phyloP scores from a whole-genome alignment of 805 yeast genomes.

The Candida argentea region DNA sequence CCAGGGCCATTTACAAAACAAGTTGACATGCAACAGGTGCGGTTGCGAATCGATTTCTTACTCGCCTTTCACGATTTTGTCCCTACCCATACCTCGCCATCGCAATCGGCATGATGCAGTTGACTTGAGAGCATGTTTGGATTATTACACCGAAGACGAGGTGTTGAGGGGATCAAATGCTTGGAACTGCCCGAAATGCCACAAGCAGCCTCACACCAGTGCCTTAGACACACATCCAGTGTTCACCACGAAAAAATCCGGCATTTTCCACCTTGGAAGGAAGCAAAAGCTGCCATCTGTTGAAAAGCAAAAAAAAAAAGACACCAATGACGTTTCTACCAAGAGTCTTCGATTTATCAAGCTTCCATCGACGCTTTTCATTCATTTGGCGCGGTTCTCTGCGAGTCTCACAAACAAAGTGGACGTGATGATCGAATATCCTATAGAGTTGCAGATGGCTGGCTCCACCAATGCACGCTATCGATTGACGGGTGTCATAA shows the following conservation, averaged over 20 bases:
- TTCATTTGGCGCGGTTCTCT: conserved; percentile 34
- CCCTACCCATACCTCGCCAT: conserved; percentile 49
- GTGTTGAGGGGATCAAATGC: conserved; percentile 66
- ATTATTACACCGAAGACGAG: conserved; percentile 54
- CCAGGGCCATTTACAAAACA: conserved; percentile 66
- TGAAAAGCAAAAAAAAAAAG: conserved; percentile 6
- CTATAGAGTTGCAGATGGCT: conserved; percentile 41
- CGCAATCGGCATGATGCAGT: conserved; percentile 18
- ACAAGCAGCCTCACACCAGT: conserved; percentile 4
- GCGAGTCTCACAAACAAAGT: conserved; percentile 45
- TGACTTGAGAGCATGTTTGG: conserved; percentile 52
- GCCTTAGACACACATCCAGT: conserved; percentile 26
- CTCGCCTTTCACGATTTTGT: conserved; percentile 50
- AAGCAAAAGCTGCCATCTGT: conserved; percentile 27
- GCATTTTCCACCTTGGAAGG: conserved; percentile 23
- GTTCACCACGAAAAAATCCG: conserved; percentile 23
- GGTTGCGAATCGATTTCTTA: conserved; percentile 50
- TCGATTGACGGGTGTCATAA: conserved; percentile 51
- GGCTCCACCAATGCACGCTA: conserved; percentile 33
- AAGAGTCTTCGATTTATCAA: conserved; percentile 22
- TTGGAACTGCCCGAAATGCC: conserved; percentile 76
- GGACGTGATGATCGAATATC: conserved; percentile 43
- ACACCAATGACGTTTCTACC: conserved; percentile 8
- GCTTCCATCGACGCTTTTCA: conserved; percentile 27
- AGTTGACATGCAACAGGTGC: conserved; percentile 55